Conservation (phyloP, 2,329 filamentous ascomycete genomes). For the Penicillium sp. region DNA sequence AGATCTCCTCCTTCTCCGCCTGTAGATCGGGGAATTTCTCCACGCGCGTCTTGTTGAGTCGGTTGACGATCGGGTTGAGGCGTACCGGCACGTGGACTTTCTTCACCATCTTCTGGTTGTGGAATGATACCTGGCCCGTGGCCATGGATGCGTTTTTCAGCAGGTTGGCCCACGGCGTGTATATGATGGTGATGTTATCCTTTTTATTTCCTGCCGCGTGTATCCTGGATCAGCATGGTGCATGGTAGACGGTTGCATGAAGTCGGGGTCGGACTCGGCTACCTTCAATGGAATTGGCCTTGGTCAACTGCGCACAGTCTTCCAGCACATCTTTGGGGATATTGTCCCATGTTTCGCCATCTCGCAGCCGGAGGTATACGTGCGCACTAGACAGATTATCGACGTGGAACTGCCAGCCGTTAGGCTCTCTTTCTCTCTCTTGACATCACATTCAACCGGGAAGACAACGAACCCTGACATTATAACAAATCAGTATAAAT, state of each 20-base stretch:
- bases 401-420: conserved; percentile 71
- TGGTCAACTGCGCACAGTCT: conserved; percentile 95
- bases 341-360: conserved; percentile 77
- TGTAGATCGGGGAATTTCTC: conserved; percentile 82
- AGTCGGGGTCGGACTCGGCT: conserved; percentile 15
- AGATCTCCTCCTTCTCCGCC: conserved; percentile 73
- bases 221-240: conserved; percentile 17
- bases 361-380: conserved; percentile 82
- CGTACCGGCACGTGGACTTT: conserved; percentile 73
- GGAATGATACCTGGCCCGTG: conserved; percentile 89
- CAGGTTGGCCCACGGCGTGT: conserved; percentile 96
- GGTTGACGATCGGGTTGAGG: conserved; percentile 89
- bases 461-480: conserved; percentile 16
- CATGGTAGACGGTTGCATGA: background rate
- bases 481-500: conserved; percentile 10
- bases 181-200: conserved; percentile 93
- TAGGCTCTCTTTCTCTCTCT: conserved; percentile 2
- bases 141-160: conserved; percentile 96
- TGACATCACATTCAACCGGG: background rate
- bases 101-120: conserved; percentile 78
- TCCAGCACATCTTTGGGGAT: conserved; percentile 71
- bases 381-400: conserved; percentile 97
- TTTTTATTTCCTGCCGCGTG: conserved; percentile 82
- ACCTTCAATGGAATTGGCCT: conserved; percentile 98
- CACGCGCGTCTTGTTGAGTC: conserved; percentile 93